Conservation (phyloP, 345 rosid species). For the Iberis pinnata region DNA sequence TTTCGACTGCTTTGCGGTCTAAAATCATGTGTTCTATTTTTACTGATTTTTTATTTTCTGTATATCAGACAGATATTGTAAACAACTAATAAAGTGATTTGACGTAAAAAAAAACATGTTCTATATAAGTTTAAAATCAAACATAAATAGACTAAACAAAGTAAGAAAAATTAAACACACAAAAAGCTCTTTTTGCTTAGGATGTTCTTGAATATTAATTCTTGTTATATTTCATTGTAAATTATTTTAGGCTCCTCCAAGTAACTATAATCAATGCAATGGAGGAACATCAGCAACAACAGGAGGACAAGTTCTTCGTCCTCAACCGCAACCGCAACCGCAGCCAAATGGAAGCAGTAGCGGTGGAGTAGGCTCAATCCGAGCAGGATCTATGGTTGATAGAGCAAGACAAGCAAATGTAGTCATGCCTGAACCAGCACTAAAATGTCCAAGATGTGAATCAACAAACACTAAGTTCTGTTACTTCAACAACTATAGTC, state of each 20-base stretch:
- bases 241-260: slow-evolving; percentile 24
- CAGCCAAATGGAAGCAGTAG: slow-evolving; percentile 43
- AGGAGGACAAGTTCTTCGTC: slow-evolving; percentile 36
- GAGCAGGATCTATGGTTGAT: slow-evolving; percentile 90
- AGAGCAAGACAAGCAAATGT: slow-evolving; percentile 82
- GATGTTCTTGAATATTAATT: slow-evolving; percentile 29
- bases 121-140: background rate
- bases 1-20: too few relatives aligned
- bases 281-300: slow-evolving; percentile 29
- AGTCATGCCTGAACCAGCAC: slow-evolving; percentile 66
- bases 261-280: slow-evolving; percentile 37
- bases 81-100: too few relatives aligned
- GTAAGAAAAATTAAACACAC: slow-evolving; percentile 10
- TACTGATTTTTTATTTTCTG: too few relatives aligned
- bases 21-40: too few relatives aligned
- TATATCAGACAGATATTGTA: too few relatives aligned
- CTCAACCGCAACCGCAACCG: slow-evolving; percentile 44
- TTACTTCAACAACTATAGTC: slow-evolving; percentile 96
- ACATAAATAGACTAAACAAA: slow-evolving; percentile 25
- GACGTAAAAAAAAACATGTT: too few relatives aligned
- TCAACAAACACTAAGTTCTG: slow-evolving; percentile 93
- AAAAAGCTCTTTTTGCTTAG: slow-evolving; percentile 37
- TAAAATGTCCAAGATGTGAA: slow-evolving; percentile 91
- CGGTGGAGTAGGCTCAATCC: slow-evolving; percentile 51
- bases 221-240: slow-evolving; percentile 45